Evolutionary conservation across 2,329 filamentous ascomycete genomes (phyloP).

Genomic region (Colletotrichum eleusines): DNA sequence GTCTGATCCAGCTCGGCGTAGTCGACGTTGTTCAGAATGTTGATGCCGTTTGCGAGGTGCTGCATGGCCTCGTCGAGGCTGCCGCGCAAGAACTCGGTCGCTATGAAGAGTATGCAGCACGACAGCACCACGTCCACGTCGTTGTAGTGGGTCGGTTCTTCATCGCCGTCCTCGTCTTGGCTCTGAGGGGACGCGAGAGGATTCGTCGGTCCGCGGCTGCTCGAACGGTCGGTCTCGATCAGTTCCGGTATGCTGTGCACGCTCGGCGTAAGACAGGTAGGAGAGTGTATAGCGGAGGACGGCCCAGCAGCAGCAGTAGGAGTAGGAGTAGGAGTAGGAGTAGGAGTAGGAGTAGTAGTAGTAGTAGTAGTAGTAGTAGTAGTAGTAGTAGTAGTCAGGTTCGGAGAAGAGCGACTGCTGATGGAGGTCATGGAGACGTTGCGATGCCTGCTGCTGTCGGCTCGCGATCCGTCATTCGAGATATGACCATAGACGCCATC

Average conservation of each 20-base stretch:
- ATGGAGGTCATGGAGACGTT: conserved; percentile 4
- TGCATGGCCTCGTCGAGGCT: conserved; percentile 25
- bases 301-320: too few relatives aligned
- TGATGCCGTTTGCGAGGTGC: conserved; percentile 32
- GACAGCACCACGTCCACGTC: conserved; percentile 51
- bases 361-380: too few relatives aligned
- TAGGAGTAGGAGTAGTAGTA: too few relatives aligned
- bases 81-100: conserved; percentile 63
- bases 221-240: background rate
- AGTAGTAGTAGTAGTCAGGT: conserved; percentile 7
- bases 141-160: background rate
- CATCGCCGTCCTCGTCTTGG: conserved; percentile 16
- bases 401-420: conserved; percentile 25
- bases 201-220: background rate
- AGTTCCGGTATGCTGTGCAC: conserved; percentile 4
- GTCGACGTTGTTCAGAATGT: conserved; percentile 34
- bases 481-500: background rate
- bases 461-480: background rate
- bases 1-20: conserved; percentile 22
- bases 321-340: too few relatives aligned
- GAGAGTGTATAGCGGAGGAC: conserved; percentile 13
- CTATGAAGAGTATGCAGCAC: conserved; percentile 64
- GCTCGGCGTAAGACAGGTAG: background rate
- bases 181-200: conserved; percentile 54
- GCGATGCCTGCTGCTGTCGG: background rate